These are phyloP conservation scores for Fusarium caatingaense DNA, from an alignment of 2,329 filamentous ascomycete genomes.

Conservation along the genomic window DNA sequence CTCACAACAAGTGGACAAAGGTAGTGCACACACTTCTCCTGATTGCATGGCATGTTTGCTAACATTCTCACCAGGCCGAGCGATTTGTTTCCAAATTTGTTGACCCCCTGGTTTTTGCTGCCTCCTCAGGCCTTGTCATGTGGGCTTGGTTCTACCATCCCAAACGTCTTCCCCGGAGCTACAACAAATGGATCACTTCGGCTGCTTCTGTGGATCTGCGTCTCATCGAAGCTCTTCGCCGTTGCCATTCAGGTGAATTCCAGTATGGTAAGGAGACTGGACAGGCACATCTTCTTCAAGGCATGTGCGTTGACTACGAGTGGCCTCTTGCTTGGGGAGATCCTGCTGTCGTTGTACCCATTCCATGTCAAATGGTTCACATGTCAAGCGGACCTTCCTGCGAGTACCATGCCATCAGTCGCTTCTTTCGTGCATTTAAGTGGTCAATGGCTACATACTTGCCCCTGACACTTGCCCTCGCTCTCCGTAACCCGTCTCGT, in stretches of 20 bases:
- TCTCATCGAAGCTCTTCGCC: constrained; percentile 78
- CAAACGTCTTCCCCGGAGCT: constrained; percentile 74
- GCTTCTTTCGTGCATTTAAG: constrained; percentile 75
- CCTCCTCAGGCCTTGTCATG: constrained; percentile 82
- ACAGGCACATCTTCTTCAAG: constrained; percentile 72
- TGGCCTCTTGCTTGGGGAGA: constrained; percentile 79
- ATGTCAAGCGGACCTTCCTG: constrained; percentile 80
- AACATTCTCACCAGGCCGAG: constrained; percentile 45
- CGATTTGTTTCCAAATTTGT: constrained; percentile 53
- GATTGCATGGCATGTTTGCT: constrained; percentile 14
- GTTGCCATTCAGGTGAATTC: constrained; percentile 71
- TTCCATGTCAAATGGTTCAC: constrained; percentile 87
- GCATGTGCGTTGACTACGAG: constrained; percentile 78
- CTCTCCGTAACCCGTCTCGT: constrained; percentile 60
- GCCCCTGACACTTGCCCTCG: constrained; percentile 76
- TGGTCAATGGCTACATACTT: constrained; percentile 83
- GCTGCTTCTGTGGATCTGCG: constrained; percentile 80
- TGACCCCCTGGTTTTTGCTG: constrained; percentile 78
- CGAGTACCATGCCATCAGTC: constrained; percentile 76
- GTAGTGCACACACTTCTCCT: constrained; percentile 46
- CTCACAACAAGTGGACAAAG: constrained; percentile 60
- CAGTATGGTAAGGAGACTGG: constrained; percentile 80
- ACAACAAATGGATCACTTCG: constrained; percentile 84
- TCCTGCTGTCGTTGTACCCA: constrained; percentile 74
- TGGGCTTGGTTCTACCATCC: constrained; percentile 89